Percentiles rank a stretch among this genome's conserved stretches.
Evolutionary conservation across 140 eudicot species (phyloP).

Genomic region (Flaveria floridana): DNA sequence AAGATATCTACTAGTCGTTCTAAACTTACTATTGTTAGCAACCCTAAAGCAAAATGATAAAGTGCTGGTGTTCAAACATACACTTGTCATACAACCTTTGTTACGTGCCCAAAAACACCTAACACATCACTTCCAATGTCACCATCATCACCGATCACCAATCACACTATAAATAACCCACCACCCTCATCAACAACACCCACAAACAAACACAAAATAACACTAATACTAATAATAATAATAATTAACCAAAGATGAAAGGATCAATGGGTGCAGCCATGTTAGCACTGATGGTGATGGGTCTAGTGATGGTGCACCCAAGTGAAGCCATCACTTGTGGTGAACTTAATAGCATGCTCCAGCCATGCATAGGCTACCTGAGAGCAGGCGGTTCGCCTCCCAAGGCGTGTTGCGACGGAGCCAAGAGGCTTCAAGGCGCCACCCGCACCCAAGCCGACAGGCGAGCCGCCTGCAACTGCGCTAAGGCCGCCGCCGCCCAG

Average conservation of each 20-base stretch:
- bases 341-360: constrained; percentile 25
- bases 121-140: not conserved
- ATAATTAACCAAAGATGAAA: constrained; percentile 36
- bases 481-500: constrained; percentile 39
- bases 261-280: constrained; percentile 35
- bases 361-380: constrained; percentile 48
- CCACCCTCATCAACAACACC: not conserved
- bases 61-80: constrained; percentile 5
- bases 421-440: constrained; percentile 25
- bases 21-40: constrained; percentile 30
- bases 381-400: constrained; percentile 39
- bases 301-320: constrained; percentile 35
- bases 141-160: constrained; percentile 31
- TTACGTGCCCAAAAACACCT: constrained; percentile 32
- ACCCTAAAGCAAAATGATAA: not conserved
- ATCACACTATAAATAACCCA: constrained; percentile 29
- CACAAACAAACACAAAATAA: not conserved
- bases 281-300: constrained; percentile 47
- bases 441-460: constrained; percentile 37
- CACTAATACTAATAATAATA: not conserved
- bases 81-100: constrained; percentile 35
- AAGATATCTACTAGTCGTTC: not conserved
- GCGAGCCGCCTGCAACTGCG: constrained; percentile 49
- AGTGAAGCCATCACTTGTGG: constrained; percentile 45
- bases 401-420: constrained; percentile 44